Evolutionary conservation across 2,329 filamentous ascomycete genomes (phyloP), one percentile per base, ranked within the genome.

Genomic region (Neonectria hederae): DNA sequence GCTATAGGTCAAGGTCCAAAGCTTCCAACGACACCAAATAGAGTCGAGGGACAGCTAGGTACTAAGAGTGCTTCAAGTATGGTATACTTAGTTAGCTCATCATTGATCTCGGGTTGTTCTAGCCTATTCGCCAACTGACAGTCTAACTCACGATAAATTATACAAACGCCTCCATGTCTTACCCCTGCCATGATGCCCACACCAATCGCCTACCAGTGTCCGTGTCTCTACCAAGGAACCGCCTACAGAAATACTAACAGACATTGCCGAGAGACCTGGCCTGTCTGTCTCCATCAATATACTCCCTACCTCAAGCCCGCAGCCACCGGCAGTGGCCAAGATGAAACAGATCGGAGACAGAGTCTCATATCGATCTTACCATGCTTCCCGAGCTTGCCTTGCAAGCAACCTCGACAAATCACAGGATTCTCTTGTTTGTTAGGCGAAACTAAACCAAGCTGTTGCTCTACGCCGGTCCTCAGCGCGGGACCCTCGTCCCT

Each of bases 401-500:
- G 17, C 30, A 4, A 40, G 22, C 60, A 49, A 19, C 54, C 54
- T 45, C 21, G 28, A 32, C 22, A 40, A 19, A 58, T 46, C 22
- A 43, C 51, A 32, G 30, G n/a, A 32, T 28, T 30, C 9, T 32
- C 32, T 46, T 28, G 42, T 32, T 49, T 35, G 40, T 24, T 22
- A 11, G 22, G 19, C 14, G 49, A 13, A 51, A 26, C 17, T 48
- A 43, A 48, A 32, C 51, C 30, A 54, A 54, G 54, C 42, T 57
- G 6, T 19, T 14, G 55, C 65, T 38, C 51, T 54, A 66, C 55
- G 13, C 17, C 22, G 21, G 17, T 63, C 19, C 60, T 78, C 71
- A 79, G 65, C 71, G 69, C 22, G 69, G 68, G 17, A 77, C 73
- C 69, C 85, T 83, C 60, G 86, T 84, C 13, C 87, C 87, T 67